phyloP scores from a whole-genome alignment of 2,329 filamentous ascomycete species.

The Pseudogymnoascus sp. region DNA sequence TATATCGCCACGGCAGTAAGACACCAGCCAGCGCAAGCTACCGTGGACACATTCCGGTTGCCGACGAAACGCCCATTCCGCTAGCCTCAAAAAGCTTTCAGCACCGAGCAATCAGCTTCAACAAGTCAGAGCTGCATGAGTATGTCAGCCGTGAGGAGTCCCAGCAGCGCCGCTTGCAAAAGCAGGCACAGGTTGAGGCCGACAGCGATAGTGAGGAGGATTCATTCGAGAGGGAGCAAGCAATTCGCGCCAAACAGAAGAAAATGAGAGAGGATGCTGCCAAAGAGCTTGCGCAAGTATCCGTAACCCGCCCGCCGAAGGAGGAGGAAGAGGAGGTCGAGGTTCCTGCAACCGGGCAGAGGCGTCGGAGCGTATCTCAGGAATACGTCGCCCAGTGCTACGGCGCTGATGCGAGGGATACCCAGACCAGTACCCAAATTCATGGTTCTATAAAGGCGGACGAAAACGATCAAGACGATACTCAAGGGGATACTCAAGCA shows the following conservation, averaged over 20 bases:
- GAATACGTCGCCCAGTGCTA: constrained; percentile 22
- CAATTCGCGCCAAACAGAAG: not conserved
- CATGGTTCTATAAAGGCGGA: not conserved
- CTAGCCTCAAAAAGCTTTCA: not conserved
- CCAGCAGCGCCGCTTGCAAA: not conserved
- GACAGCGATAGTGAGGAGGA: not conserved
- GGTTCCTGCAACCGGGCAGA: not conserved
- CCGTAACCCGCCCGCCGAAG: not conserved
- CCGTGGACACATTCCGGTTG: not conserved
- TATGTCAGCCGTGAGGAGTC: not conserved
- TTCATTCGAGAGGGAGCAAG: not conserved
- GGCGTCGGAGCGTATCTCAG: constrained; percentile 10
- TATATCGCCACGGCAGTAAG: not conserved
- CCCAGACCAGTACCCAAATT: constrained; percentile 15
- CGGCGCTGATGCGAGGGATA: constrained; percentile 20
- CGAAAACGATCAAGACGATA: not conserved
- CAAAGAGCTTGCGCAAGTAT: constrained; percentile 5
- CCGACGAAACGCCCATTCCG: not conserved
- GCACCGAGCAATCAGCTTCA: constrained; percentile 1
- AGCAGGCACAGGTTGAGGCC: not conserved
- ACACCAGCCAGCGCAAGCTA: not conserved
- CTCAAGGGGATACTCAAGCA: not conserved
- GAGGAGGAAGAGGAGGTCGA: constrained; percentile 1
- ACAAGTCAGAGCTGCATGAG: not conserved
- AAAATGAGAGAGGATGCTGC: constrained; percentile 1